Evolutionary conservation across 495 filamentous ascomycete species (phyloP), one percentile per base, ranked within the genome.

Genomic region (Opeltia flavorubescens): DNA sequence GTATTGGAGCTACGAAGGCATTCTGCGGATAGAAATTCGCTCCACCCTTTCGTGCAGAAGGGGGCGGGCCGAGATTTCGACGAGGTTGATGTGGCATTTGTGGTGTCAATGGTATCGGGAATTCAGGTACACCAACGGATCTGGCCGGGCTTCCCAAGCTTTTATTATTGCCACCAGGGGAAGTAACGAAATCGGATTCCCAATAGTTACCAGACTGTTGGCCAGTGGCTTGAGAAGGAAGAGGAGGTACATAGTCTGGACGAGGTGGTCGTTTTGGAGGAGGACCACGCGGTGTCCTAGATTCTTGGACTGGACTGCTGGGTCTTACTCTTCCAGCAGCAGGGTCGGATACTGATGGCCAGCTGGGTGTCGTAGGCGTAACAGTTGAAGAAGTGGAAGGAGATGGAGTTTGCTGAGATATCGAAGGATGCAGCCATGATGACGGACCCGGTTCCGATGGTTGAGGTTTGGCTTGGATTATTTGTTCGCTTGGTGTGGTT

Each of bases 1-100:
- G 83, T 46, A 95, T 95, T 1, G 89, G 89, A 6, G 89, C 85
- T 4, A 95, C 86, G 47, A 72, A 85, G 1, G 84, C 86, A 46
- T 72, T 73, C 20, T 84, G 75, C 8, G 70, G 65, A 44, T 74
- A 87, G 52, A 85, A 86, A 28, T 80, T 83, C n/a, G 81, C 77
- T 2, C 79, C 78, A 0, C 81, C 84, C 52, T 82, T 68, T 53
- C 83, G 69, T 12, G 82, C 69, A 31, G 77, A 79, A 17, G 83
- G 83, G 17, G 60, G 65, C 23, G 63, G 65, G 24, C 60, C 59
- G 0, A 58, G 56, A 26, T 54, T 61, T 9, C 59, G 63, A 31
- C 61, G 46, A 40, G 51, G 59, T 38, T 52, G 55, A 41, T 49
- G 59, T 35, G 40, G 48, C 11, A 31, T 49, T 28, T 46, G 54